Conservation (phyloP, 306 rosid species). For the Trichosanthes cucumerina region DNA sequence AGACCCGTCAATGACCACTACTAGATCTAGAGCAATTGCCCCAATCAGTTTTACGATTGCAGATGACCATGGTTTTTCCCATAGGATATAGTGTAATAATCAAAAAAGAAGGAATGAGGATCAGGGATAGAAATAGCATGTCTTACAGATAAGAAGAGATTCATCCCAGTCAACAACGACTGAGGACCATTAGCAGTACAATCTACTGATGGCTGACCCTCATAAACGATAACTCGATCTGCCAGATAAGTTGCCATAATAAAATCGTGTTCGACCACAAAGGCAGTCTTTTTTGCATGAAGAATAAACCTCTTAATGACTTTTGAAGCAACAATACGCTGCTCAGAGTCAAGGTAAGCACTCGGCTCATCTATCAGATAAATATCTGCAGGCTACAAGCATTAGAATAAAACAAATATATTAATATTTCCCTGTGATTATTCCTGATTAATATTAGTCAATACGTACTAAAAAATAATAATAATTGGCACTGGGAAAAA, state of each 20-base stretch:
- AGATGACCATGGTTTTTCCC: background rate
- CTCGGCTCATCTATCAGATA: slow-evolving; percentile 95
- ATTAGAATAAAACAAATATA: slow-evolving; percentile 11
- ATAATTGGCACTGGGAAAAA: background rate
- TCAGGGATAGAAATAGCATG: background rate
- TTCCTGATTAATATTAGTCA: background rate
- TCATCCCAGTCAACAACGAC: slow-evolving; percentile 94
- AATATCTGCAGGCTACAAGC: slow-evolving; percentile 90
- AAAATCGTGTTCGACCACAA: slow-evolving; percentile 94
- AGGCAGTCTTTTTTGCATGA: slow-evolving; percentile 96
- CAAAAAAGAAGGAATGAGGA: background rate
- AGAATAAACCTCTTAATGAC: slow-evolving; percentile 95
- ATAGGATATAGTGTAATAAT: background rate
- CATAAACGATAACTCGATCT: slow-evolving; percentile 90
- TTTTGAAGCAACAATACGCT: slow-evolving; percentile 91
- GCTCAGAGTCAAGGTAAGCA: slow-evolving; percentile 97
- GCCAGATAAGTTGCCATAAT: slow-evolving; percentile 99
- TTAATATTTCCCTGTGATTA: background rate
- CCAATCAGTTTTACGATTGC: background rate
- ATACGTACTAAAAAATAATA: background rate
- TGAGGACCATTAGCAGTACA: slow-evolving; percentile 85
- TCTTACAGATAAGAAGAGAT: slow-evolving; percentile 94
- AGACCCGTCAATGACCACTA: background rate
- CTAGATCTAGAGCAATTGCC: background rate
- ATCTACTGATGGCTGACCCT: slow-evolving; percentile 75